Percentiles rank a stretch among this genome's conserved stretches.
Conservation (phyloP, 495 filamentous ascomycete species). For the Lichenothelia convexa region DNA sequence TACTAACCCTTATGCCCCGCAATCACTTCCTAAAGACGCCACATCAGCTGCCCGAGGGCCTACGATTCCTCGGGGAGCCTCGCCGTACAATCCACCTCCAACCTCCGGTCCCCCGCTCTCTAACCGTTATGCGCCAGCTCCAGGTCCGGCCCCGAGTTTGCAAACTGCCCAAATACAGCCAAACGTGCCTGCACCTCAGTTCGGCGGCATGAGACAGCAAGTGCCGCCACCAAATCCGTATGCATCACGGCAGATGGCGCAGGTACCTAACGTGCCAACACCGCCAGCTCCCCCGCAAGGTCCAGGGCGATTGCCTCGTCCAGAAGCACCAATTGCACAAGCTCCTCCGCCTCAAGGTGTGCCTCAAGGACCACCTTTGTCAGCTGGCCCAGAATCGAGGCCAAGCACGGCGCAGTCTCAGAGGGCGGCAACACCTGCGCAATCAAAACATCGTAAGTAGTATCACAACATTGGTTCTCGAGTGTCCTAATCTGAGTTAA, state of each 20-base stretch:
- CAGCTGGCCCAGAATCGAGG: constrained; percentile 24
- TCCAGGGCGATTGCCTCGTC: constrained; percentile 28
- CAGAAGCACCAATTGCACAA: no score
- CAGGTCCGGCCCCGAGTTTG: constrained; percentile 26
- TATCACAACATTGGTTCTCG: no score
- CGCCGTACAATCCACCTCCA: constrained; percentile 78
- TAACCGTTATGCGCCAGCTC: constrained; percentile 75
- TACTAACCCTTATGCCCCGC: constrained; percentile 57
- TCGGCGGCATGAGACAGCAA: no score
- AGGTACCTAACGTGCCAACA: no score
- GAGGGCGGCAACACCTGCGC: constrained; percentile 2
- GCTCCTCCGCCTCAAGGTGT: constrained; percentile 17
- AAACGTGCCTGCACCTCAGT: constrained; percentile 10
- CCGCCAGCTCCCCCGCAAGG: constrained; percentile 28
- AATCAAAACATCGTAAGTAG: constrained; percentile 45
- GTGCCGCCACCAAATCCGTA: constrained; percentile 21
- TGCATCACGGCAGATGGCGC: constrained; percentile 7
- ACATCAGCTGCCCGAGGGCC: constrained; percentile 28
- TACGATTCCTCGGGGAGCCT: constrained; percentile 54
- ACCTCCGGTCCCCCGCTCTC: constrained; percentile 53
- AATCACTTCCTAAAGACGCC: constrained; percentile 27
- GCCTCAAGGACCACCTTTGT: constrained; percentile 19
- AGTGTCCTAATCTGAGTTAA: not conserved
- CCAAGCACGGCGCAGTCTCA: constrained; percentile 35
- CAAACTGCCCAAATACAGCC: constrained; percentile 11